phyloP scores from a whole-genome alignment of 768 basidiomycete species.

The Suillus occidentalis region DNA sequence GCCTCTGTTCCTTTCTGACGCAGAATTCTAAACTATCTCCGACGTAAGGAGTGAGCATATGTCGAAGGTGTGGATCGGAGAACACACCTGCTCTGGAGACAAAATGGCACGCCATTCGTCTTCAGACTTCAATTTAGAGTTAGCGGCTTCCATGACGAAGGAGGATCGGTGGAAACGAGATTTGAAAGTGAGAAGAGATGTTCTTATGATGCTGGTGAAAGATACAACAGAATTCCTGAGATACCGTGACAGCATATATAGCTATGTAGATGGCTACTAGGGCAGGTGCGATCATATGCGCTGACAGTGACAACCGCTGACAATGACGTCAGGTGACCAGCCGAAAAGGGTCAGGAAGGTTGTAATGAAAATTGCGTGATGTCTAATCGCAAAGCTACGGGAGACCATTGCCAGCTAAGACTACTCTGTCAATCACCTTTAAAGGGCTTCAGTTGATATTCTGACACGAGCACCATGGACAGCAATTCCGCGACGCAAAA shows the following conservation, averaged over 20 bases:
- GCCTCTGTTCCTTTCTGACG: constrained; percentile 87
- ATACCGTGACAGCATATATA: neutral
- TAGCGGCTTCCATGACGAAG: constrained; percentile 7
- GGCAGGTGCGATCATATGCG: neutral
- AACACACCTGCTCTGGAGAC: constrained; percentile 74
- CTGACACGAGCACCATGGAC: neutral
- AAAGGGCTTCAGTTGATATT: neutral
- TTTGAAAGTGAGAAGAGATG: neutral
- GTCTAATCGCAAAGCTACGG: neutral
- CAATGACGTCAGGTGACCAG: neutral
- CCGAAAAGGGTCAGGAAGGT: neutral
- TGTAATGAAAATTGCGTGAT: neutral
- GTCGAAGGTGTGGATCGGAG: neutral
- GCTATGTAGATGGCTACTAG: neutral
- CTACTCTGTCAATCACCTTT: neutral
- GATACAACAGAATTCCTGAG: neutral
- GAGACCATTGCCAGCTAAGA: neutral
- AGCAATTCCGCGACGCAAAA: neutral
- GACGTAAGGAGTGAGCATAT: neutral
- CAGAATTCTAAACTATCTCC: constrained; percentile 73
- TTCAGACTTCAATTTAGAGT: constrained; percentile 51
- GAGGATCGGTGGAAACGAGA: constrained; percentile 6
- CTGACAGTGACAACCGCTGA: neutral
- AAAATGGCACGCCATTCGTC: constrained; percentile 84
- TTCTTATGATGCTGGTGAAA: neutral